Evolutionary conservation across 306 rosid species (phyloP).

Genomic region (Crotalaria pallida): DNA sequence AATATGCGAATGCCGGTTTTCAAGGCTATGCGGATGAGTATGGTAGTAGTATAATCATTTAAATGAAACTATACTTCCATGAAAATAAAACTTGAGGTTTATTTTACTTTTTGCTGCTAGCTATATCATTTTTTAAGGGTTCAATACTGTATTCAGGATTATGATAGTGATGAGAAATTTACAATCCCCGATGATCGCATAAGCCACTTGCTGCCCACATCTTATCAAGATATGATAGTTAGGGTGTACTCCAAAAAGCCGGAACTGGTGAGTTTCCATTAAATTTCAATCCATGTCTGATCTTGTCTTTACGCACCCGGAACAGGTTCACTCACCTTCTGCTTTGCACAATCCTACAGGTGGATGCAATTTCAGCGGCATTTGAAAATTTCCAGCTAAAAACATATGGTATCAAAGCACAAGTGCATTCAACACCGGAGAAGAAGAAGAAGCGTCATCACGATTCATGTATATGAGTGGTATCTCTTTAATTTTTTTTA

Average conservation of each 20-base stretch:
- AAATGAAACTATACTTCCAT: conserved; percentile 1
- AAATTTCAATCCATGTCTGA: conserved; percentile 1
- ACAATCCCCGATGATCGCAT: conserved; percentile 57
- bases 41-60: not conserved
- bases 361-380: conserved; percentile 77
- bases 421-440: conserved; percentile 79
- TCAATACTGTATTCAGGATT: conserved; percentile 52
- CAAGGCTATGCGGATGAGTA: conserved; percentile 1
- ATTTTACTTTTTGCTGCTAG: not conserved
- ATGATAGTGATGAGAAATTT: conserved; percentile 78
- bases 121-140: conserved; percentile 8
- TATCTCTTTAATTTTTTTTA: not conserved
- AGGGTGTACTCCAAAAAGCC: conserved; percentile 93
- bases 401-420: conserved; percentile 82
- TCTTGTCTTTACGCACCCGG: not conserved
- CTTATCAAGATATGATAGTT: conserved; percentile 84
- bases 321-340: conserved; percentile 12
- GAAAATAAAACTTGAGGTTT: not conserved
- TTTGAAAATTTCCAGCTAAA: conserved; percentile 84
- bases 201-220: conserved; percentile 90
- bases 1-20: not conserved
- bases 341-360: conserved; percentile 44
- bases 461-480: conserved; percentile 6
- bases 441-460: conserved; percentile 76
- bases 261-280: conserved; percentile 62